Conservation (phyloP, 1,284 basidiomycete genomes). For the Apiotrichum laibachii region DNA sequence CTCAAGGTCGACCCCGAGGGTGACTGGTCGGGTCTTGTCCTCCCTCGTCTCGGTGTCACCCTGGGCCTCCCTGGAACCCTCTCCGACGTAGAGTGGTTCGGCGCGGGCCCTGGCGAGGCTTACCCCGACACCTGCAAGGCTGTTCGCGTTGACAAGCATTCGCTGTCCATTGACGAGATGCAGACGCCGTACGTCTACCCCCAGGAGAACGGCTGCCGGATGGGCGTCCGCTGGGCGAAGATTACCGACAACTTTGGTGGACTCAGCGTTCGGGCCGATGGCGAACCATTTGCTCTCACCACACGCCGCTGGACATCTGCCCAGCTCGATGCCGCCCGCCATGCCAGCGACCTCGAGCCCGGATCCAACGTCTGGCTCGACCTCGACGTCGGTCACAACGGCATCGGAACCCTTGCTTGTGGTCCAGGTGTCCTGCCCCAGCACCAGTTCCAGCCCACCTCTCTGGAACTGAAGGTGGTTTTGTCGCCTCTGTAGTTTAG, state of each 20-base stretch:
- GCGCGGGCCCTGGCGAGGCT: constrained; percentile 23
- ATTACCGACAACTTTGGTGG: too few relatives aligned
- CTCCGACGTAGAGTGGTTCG: constrained; percentile 16
- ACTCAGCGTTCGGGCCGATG: too few relatives aligned
- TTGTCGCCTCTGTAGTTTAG: too few relatives aligned
- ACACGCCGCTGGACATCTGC: constrained; percentile 19
- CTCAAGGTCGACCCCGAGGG: constrained; percentile 17
- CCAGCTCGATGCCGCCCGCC: constrained; percentile 15
- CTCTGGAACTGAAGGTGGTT: too few relatives aligned
- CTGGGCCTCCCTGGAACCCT: constrained; percentile 14
- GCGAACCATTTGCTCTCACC: constrained; percentile 9
- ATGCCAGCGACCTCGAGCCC: constrained; percentile 14
- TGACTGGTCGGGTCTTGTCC: constrained; percentile 14
- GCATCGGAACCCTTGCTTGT: constrained; percentile 18
- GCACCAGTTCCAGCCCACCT: constrained; percentile 2
- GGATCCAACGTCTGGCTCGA: constrained; percentile 22
- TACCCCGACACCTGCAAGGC: constrained; percentile 22
- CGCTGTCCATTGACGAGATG: constrained; percentile 20
- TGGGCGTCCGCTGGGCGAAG: constrained; percentile 16
- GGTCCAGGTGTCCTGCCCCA: constrained; percentile 20
- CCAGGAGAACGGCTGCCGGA: constrained; percentile 26
- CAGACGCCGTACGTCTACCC: constrained; percentile 29
- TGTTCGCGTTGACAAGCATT: constrained; percentile 9
- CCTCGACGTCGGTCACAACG: constrained; percentile 18
- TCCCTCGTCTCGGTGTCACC: constrained; percentile 24